Conservation (phyloP, 2,329 filamentous ascomycete genomes). For the Cladosporium oxysporum region DNA sequence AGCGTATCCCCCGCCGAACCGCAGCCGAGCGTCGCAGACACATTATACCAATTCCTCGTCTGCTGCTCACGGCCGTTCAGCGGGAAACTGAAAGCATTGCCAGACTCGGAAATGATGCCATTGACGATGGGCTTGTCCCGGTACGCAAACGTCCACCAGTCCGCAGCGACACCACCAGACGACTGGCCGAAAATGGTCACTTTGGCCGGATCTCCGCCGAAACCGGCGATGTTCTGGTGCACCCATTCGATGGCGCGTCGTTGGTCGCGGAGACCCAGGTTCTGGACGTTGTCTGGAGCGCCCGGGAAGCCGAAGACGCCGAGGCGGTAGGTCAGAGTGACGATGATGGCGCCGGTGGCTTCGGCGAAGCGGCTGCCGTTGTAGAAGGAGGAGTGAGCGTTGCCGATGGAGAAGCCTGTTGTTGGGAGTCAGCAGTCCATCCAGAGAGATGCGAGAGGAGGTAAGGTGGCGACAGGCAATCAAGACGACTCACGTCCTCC, state of each 20-base stretch:
- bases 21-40: constrained; percentile 45
- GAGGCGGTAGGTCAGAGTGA: constrained; percentile 47
- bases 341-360: constrained; percentile 43
- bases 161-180: constrained; percentile 31
- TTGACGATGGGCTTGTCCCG: constrained; percentile 40
- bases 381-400: constrained; percentile 41
- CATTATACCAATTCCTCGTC: constrained; percentile 47
- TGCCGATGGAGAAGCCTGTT: constrained; percentile 40
- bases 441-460: background rate
- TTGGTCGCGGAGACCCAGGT: constrained; percentile 57
- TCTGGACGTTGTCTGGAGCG: constrained; percentile 40
- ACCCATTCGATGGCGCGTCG: constrained; percentile 56
- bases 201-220: constrained; percentile 47
- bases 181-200: constrained; percentile 35
- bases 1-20: constrained; percentile 32
- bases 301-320: constrained; percentile 47
- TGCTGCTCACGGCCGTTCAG: constrained; percentile 41
- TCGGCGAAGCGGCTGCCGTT: constrained; percentile 40
- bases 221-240: constrained; percentile 51
- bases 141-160: constrained; percentile 40
- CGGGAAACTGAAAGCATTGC: constrained; percentile 47
- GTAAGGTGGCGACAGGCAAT: background rate
- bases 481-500: constrained; percentile 38
- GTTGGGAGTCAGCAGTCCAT: background rate
- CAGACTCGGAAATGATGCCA: constrained; percentile 43